phyloP scores from a whole-genome alignment of 2,329 filamentous ascomycete genomes.

The Pestalotiopsis sp. region DNA sequence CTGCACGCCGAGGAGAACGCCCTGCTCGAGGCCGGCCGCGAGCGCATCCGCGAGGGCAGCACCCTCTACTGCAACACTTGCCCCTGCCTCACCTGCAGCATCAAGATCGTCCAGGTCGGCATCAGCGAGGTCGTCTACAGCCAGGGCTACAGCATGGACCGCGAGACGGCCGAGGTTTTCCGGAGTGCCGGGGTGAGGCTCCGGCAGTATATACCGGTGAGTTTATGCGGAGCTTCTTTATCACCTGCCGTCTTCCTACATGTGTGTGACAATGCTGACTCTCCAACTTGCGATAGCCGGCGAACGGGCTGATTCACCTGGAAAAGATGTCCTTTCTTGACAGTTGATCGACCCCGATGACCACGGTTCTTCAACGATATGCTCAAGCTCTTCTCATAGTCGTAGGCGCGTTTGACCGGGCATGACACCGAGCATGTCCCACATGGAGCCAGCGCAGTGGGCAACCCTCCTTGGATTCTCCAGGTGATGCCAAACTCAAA shows the following conservation, averaged over 20 bases:
- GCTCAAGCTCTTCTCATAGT: not conserved
- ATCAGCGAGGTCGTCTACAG: constrained; percentile 95
- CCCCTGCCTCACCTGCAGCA: constrained; percentile 94
- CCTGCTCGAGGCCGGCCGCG: constrained; percentile 88
- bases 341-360: not conserved
- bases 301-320: constrained; percentile 57
- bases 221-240: constrained; percentile 33
- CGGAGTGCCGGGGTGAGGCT: constrained; percentile 80
- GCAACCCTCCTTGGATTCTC: not conserved
- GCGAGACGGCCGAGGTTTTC: constrained; percentile 80
- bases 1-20: constrained; percentile 99
- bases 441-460: not conserved
- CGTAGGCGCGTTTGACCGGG: not conserved
- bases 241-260: not conserved
- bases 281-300: constrained; percentile 41
- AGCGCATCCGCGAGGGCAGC: constrained; percentile 80
- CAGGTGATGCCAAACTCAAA: not conserved
- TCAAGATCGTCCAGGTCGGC: constrained; percentile 97
- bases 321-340: constrained; percentile 34
- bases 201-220: constrained; percentile 84
- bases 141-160: constrained; percentile 93
- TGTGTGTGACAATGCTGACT: not conserved
- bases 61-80: constrained; percentile 96
- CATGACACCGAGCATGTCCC: not conserved
- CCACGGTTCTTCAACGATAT: not conserved